Evolutionary conservation across 169 alveolate genomes (phyloP), one percentile per base, ranked within the genome.

Genomic region (Amoebophrya sp.): DNA sequence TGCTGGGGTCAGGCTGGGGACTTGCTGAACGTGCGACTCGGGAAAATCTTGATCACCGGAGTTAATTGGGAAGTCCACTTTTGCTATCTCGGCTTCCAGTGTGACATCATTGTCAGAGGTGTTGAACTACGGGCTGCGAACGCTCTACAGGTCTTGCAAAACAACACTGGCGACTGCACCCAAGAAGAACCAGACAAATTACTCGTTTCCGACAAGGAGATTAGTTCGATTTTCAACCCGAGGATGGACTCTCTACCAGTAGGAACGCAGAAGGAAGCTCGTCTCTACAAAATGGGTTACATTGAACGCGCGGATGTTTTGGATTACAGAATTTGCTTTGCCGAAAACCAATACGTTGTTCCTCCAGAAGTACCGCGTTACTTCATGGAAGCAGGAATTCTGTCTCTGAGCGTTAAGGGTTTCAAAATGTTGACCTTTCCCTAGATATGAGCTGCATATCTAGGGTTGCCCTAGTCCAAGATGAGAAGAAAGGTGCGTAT

Each of bases 31-130:
- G 83, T 65, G 36, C 2, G 83, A 6, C 83, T 65, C 36, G 83
- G 83, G 26, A 29, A 65, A 36, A 65, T 65, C n/a, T 0, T 26
- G 10, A 12, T 65, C 83, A 26, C 12, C 36, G 83, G 83, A 29
- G 83, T 65, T 36, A 65, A 65, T 36, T 65, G 83, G 83, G 83
- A 65, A 26, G 26, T 65, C 36, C 83, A 65, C 33, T 65, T 6
- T 18, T 65, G 83, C 33, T 65, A 36, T 29, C 83, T 65, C 83
- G 83, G 83, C 18, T 65, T 65, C 83, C 83, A 65, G 83, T 65
- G 83, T 36, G 83, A 65, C 83, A 65, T 65, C 26, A 65, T 26
- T 6, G 83, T 65, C 36, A 29, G 83, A 1, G 83, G 83, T 26
- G 83, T 65, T 29, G 83, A 36, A 29, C n/a, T 65, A 36, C 83